phyloP scores from a whole-genome alignment of 176 grass and related monocot species.

The Leersia perrieri region DNA sequence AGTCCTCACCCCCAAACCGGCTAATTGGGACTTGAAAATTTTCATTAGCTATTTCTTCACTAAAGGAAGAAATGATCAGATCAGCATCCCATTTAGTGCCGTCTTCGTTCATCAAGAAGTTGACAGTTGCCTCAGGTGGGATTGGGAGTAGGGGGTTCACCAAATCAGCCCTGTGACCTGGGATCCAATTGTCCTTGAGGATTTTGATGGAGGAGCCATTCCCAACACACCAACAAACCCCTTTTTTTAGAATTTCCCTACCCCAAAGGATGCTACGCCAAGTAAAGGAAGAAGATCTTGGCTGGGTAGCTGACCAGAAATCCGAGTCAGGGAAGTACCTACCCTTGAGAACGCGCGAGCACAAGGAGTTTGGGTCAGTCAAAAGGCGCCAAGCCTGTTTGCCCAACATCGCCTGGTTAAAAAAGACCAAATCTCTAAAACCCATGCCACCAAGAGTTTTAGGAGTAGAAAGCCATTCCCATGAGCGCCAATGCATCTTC shows the following conservation, averaged over 20 bases:
- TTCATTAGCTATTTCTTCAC: no score
- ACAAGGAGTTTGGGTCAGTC: no score
- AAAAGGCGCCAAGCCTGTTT: no score
- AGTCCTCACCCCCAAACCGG: neutral
- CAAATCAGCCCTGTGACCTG: neutral
- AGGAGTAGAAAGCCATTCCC: no score
- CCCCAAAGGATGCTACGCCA: neutral
- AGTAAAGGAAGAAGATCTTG: neutral
- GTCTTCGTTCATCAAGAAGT: neutral
- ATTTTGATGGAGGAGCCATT: neutral
- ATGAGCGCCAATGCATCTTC: no score
- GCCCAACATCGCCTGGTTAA: no score
- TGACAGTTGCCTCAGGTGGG: neutral
- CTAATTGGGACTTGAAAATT: neutral
- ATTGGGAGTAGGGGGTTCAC: neutral
- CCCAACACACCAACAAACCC: neutral
- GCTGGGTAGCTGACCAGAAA: no score
- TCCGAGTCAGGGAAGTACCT: no score
- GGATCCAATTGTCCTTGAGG: neutral
- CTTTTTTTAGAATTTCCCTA: neutral
- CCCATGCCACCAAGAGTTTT: no score
- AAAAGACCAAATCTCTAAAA: no score
- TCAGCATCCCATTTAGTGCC: neutral
- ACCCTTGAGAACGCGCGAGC: no score
- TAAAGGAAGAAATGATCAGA: neutral